A percentile compares a stretch with the other conserved stretches of the same genome.
Conservation (phyloP, 2,329 filamentous ascomycete species). For the Colletotrichum cereale region DNA sequence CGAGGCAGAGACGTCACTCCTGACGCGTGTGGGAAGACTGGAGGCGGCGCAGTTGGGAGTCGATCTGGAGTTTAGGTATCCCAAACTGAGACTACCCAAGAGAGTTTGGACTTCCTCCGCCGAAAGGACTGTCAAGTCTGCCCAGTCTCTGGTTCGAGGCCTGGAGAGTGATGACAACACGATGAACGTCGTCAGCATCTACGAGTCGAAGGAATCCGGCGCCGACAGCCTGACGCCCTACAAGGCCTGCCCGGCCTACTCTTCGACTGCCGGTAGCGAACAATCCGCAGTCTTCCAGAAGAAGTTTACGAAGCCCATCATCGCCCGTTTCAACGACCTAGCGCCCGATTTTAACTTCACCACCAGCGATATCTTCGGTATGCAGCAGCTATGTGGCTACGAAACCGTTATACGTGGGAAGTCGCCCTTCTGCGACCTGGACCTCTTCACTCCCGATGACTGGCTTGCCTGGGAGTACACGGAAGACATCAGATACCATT, state of each 20-base stretch:
- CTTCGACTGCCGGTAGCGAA: slow-evolving; percentile 66
- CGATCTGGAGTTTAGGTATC: slow-evolving; percentile 70
- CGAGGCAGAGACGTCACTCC: slow-evolving; percentile 60
- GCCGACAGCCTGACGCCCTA: slow-evolving; percentile 74
- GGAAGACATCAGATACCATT: slow-evolving; percentile 73
- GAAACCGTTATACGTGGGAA: slow-evolving; percentile 73
- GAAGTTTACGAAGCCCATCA: slow-evolving; percentile 71
- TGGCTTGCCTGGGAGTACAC: slow-evolving; percentile 77
- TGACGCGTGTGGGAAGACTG: slow-evolving; percentile 71
- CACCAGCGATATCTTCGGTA: slow-evolving; percentile 70
- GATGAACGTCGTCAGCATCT: slow-evolving; percentile 67
- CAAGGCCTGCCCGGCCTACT: slow-evolving; percentile 73
- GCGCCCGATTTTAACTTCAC: slow-evolving; percentile 74
- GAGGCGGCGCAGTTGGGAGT: slow-evolving; percentile 71
- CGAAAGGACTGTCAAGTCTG: slow-evolving; percentile 70
- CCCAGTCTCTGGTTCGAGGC: slow-evolving; percentile 69
- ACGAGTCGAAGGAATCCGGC: slow-evolving; percentile 68
- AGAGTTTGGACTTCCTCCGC: slow-evolving; percentile 74
- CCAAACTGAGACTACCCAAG: slow-evolving; percentile 62
- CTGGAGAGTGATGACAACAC: slow-evolving; percentile 64
- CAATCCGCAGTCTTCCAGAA: slow-evolving; percentile 64
- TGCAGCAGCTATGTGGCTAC: slow-evolving; percentile 76
- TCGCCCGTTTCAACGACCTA: slow-evolving; percentile 65
- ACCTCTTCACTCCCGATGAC: slow-evolving; percentile 70
- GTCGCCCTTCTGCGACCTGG: slow-evolving; percentile 71